Evolutionary conservation across 2,329 filamentous ascomycete species (phyloP), one percentile per base, ranked within the genome.

Genomic region (Calonectria pauciramosa): DNA sequence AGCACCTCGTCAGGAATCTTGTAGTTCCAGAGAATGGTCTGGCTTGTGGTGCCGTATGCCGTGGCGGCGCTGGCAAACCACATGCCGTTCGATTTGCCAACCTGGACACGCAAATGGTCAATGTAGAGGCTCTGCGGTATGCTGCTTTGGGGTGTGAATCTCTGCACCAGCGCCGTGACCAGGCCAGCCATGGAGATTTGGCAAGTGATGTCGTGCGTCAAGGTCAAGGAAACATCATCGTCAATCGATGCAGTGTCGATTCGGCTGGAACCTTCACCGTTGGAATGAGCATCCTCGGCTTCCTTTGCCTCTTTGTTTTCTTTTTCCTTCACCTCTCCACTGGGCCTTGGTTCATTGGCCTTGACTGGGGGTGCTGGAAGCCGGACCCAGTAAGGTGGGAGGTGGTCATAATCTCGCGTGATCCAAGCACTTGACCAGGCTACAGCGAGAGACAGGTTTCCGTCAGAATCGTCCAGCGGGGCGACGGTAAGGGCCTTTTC

Each of bases 21-120:
- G 83, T 91, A 92, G 80, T 89, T 90, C 91, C 91, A 93, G 3
- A 93, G 85, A 13, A 91, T 86, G 0, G 90, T 91, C 76, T 89
- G 87, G 65, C 86, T 88, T 0, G 88, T 86, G 1, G 89, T 90
- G 26, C 89, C 88, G 72, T 89, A 88, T 0, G 91, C 91, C 1
- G 91, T 92, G 0, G 87, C 87, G 1, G 87, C 88, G 73, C 87
- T 89, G 34, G 90, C 89, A 76, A 92, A 92, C 91, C 91, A 93
- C 13, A 87, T 82, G 11, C 90, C 89, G 36, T 85, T 83, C 0
- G 82, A 84, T 34, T 78, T 83, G 28, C 71, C 79, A 13, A 77
- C 59, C 44, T 82, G 83, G 44, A 86, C 75, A 8, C 86, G 86
- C 10, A 90, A 80, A 76, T 90, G 89, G 8, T 90, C 87, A 66